These are phyloP conservation scores for Lunularia cruciata DNA, from an alignment of 225 moss, liverwort and hornwort genomes.

Conservation along the genomic window DNA sequence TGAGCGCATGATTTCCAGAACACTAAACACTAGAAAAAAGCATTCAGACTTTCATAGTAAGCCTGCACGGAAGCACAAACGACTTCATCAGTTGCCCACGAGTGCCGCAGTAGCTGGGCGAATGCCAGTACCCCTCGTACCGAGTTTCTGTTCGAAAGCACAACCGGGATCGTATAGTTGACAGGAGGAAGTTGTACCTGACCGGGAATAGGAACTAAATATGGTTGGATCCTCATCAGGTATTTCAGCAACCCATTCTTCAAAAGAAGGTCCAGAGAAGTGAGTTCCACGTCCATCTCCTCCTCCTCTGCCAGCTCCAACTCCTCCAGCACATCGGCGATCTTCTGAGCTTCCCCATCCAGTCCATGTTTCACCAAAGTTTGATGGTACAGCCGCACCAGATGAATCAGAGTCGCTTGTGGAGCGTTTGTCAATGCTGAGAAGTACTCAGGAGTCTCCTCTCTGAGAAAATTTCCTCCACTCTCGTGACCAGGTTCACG, in stretches of 20 bases:
- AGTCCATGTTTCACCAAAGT: constrained; percentile 67
- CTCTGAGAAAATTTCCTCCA: constrained; percentile 15
- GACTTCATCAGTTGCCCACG: too few relatives aligned
- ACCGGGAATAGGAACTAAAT: constrained; percentile 66
- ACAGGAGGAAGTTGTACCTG: constrained; percentile 51
- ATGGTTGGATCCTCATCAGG: constrained; percentile 62
- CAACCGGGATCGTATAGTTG: too few relatives aligned
- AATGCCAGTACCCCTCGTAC: too few relatives aligned
- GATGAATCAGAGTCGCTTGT: constrained; percentile 70
- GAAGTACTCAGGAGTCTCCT: constrained; percentile 55
- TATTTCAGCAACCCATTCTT: constrained; percentile 89
- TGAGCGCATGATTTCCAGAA: too few relatives aligned
- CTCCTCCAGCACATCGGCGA: constrained; percentile 53
- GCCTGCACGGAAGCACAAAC: too few relatives aligned
- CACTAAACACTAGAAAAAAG: too few relatives aligned
- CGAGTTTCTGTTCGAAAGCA: too few relatives aligned
- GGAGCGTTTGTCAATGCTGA: constrained; percentile 64
- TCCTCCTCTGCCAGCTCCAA: constrained; percentile 47
- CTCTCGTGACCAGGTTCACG: background rate
- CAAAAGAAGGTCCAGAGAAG: constrained; percentile 80
- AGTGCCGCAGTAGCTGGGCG: too few relatives aligned
- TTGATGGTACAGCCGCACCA: constrained; percentile 88
- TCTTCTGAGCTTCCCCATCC: constrained; percentile 70
- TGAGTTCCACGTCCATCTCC: constrained; percentile 52
- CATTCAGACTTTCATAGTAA: too few relatives aligned